Conservation (phyloP, 257 asterid genomes). For the Cordia subcordata region DNA sequence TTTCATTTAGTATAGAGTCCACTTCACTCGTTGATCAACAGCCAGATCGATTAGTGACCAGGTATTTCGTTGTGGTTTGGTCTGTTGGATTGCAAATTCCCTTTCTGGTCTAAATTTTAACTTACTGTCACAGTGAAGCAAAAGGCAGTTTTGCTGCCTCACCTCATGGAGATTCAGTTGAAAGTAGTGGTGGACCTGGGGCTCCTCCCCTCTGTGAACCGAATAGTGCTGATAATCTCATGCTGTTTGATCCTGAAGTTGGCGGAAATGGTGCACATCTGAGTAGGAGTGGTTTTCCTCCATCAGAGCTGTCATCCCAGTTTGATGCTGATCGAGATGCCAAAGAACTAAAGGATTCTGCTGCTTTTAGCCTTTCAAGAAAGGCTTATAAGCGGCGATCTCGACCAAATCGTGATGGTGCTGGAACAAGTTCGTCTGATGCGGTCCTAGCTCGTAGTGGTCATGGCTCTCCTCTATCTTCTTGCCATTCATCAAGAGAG, state of each 20-base stretch:
- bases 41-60: slow-evolving; percentile 52
- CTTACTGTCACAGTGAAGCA: slow-evolving; percentile 50
- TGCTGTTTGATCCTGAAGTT: slow-evolving; percentile 68
- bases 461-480: slow-evolving; percentile 45
- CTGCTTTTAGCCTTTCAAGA: slow-evolving; percentile 49
- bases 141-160: slow-evolving; percentile 83
- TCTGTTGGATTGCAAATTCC: not conserved
- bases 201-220: slow-evolving; percentile 59
- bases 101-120: not conserved
- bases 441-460: slow-evolving; percentile 41
- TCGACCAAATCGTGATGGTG: slow-evolving; percentile 60
- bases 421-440: slow-evolving; percentile 59
- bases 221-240: slow-evolving; percentile 84
- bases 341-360: slow-evolving; percentile 48
- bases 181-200: slow-evolving; percentile 82
- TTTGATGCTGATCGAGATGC: slow-evolving; percentile 37
- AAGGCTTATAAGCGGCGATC: slow-evolving; percentile 77
- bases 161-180: slow-evolving; percentile 84
- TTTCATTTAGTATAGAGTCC: slow-evolving; percentile 72
- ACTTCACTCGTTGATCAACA: slow-evolving; percentile 67
- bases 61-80: slow-evolving; percentile 37
- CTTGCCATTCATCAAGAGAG: slow-evolving; percentile 40
- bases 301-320: slow-evolving; percentile 41
- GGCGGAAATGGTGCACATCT: slow-evolving; percentile 44
- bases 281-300: slow-evolving; percentile 40